phyloP scores from a whole-genome alignment of 768 basidiomycete species.

The Lactarius pseudohatsudake region DNA sequence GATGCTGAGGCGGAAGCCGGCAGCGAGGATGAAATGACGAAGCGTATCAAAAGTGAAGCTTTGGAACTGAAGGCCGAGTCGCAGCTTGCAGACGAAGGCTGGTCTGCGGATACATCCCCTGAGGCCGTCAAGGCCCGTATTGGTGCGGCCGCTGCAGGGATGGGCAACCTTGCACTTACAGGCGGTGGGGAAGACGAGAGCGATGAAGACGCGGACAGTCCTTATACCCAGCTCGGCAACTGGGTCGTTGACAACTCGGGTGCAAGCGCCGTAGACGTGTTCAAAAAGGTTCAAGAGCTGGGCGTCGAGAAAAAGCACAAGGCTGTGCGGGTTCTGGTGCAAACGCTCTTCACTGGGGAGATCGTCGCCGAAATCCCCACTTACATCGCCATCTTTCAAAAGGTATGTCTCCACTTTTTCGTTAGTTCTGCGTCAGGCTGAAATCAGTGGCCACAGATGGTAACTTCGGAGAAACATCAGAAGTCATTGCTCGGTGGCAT shows the following conservation, averaged over 20 bases:
- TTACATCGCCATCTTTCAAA: slow-evolving; percentile 70
- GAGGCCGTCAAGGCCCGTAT: slow-evolving; percentile 86
- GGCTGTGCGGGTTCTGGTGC: slow-evolving; percentile 77
- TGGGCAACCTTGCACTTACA: slow-evolving; percentile 53
- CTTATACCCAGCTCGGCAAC: slow-evolving; percentile 76
- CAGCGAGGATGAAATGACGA: slow-evolving; percentile 85
- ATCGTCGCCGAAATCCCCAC: slow-evolving; percentile 61
- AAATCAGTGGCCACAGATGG: slow-evolving; percentile 53
- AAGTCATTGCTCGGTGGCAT: slow-evolving; percentile 92
- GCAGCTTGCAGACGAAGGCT: slow-evolving; percentile 67
- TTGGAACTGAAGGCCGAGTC: slow-evolving; percentile 68
- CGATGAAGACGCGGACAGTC: slow-evolving; percentile 83
- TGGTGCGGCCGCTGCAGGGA: slow-evolving; percentile 59
- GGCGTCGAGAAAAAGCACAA: slow-evolving; percentile 96
- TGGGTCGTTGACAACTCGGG: slow-evolving; percentile 80
- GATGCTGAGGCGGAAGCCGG: slow-evolving; percentile 46
- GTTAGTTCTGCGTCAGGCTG: not conserved
- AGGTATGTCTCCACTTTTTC: slow-evolving; percentile 49
- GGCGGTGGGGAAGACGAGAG: slow-evolving; percentile 82
- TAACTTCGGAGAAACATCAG: slow-evolving; percentile 92
- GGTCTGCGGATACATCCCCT: slow-evolving; percentile 89
- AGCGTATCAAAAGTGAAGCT: slow-evolving; percentile 89
- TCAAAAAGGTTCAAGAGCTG: slow-evolving; percentile 85
- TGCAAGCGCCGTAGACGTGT: slow-evolving; percentile 64
- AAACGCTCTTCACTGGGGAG: slow-evolving; percentile 78